Evolutionary conservation across 352 stramenopile genomes (phyloP).

Genomic region (Pythium aristosporum): DNA sequence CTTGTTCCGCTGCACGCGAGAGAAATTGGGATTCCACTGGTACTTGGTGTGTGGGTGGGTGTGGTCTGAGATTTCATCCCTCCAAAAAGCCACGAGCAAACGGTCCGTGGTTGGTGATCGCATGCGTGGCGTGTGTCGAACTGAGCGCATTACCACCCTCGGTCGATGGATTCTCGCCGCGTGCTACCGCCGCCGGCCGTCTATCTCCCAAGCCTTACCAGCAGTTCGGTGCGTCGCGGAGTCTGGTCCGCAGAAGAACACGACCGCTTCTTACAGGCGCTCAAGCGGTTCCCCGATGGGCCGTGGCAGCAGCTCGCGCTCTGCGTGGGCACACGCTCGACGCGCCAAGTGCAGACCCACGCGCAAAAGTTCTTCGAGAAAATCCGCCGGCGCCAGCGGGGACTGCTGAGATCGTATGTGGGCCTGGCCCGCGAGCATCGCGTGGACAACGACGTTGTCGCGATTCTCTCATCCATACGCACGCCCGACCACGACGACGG

Average conservation of each 20-base stretch:
- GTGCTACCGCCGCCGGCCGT: constrained; percentile 3
- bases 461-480: constrained; percentile 12
- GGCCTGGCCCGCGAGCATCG: constrained; percentile 20
- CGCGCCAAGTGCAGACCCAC: constrained; percentile 29
- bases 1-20: not conserved
- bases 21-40: no score
- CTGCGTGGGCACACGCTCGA: constrained; percentile 26
- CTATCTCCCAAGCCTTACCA: constrained; percentile 7
- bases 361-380: constrained; percentile 32
- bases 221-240: constrained; percentile 4
- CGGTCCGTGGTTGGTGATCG: not conserved
- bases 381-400: constrained; percentile 23
- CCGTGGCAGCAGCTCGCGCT: constrained; percentile 25
- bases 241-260: constrained; percentile 33
- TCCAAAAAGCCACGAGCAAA: no score
- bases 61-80: no score
- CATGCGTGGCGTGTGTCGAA: not conserved
- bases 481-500: not conserved
- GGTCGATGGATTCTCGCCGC: constrained; percentile 16
- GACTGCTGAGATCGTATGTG: constrained; percentile 16
- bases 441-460: constrained; percentile 25
- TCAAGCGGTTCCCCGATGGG: constrained; percentile 28
- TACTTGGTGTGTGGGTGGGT: no score
- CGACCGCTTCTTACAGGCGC: constrained; percentile 31
- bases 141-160: not conserved